Evolutionary conservation across 257 asterid species (phyloP), one percentile per base, ranked within the genome.

Genomic region (Gardenia jasminoides): DNA sequence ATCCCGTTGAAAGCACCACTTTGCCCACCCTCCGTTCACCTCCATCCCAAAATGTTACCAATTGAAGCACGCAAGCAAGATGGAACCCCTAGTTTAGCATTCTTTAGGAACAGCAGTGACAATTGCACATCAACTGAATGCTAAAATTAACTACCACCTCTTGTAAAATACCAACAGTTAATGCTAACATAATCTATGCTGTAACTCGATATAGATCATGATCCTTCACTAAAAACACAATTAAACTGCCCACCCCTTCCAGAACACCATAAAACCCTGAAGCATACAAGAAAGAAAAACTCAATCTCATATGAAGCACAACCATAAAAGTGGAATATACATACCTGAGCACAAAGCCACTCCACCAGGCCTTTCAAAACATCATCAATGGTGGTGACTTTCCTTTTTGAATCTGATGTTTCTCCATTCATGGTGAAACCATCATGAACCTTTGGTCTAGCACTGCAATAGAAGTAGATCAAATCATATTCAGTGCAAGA

Each of bases 311-410:
- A 50, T 20, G 67, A 80, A 73, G 69, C 30, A 19, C 67, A 19
- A 67, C 24, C 47, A 44, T 19, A 22, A 65, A 79, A 22, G 67
- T 74, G 78, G 80, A 70, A 67, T 72, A 81, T 73, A 81, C 84
- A 56, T 48, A 93, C 99, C 98, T 94, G 99, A 61, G 90, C 74
- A 64, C 98, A 91, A 85, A 94, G 85, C 98, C 98, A 94, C 77
- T 91, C 96, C 74, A 94, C 98, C 69, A 93, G 90, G 74, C 92
- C 94, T 72, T 88, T 90, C 82, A 94, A 77, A 81, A 94, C 95
- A 87, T 94, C 97, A 82, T 89, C 88, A 50, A 82, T 85, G 12
- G 89, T 82, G 79, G 91, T 87, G 80, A 83, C 56, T 80, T 82
- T 88, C 84, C 84, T 85, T 87, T 91, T 91, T 26, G 94, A 90